Base-by-base conservation (phyloP, 345 rosid genomes). In the Schrenkiella parvula region DNA sequence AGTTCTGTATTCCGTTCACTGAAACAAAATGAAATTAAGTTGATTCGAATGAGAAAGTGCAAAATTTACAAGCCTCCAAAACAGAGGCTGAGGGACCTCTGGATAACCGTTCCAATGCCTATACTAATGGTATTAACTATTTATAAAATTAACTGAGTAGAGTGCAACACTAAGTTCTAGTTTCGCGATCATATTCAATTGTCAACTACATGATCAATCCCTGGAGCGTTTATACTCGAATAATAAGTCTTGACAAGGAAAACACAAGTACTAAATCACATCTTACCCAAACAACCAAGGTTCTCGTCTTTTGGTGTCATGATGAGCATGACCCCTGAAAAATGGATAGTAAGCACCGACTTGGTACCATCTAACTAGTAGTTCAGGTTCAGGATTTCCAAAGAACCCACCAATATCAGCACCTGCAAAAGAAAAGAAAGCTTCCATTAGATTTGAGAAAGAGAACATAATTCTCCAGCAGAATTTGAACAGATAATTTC, bases 401-500 rank as follows among this genome's bases (percentile, higher is more conserved):
- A 95, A 95, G 80, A 85, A 95, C 1, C 99, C 99, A 74, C 98
- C 98, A 70, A 95, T 83, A 79, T 95, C 99, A 53, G 99, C 99
- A 77, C 99, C 98, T 95, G 75, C 32, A 57, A 75, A 50, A 62
- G 46, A 21, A 35, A 57, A 68, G 4, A 42, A 28, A 29, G 50
- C 43, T 50, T 66, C 17, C 37, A 69, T 62, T 11, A 73, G 34
- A 46, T 51, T 39, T 54, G 35, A 46, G 38, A 5, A 11, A 19
- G 5, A 63, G 21, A 52, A 29, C 52, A 15, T 10, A 21, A 28
- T 12, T 9, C 13, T 14, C 43, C 37, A 53, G 44, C 18, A 38
- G 29, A 29, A 67, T 42, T 37, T 17, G 51, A 50, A 55, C 3
- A 46, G 28, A 52, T n/a, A 47, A 19, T 52, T 17, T 34, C 58